Conservation (phyloP, 352 stramenopile genomes). For the Phytopythium vexans region DNA sequence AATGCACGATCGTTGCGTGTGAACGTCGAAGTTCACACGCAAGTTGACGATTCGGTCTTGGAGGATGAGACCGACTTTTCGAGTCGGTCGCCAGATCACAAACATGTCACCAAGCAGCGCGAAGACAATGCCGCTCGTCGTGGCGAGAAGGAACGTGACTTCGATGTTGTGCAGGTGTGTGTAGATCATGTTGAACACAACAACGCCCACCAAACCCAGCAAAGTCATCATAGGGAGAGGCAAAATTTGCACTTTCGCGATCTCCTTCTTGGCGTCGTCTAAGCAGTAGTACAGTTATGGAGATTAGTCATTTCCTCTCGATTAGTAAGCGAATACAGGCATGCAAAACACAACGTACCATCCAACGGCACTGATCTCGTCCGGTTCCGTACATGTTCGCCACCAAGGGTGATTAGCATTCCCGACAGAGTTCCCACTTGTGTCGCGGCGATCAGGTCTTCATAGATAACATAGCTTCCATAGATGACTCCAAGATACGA, state of each 20-base stretch:
- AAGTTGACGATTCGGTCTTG: constrained; percentile 76
- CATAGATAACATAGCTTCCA: constrained; percentile 82
- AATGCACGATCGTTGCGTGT: constrained; percentile 47
- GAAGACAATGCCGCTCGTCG: constrained; percentile 72
- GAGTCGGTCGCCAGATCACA: constrained; percentile 80
- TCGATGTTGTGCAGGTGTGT: constrained; percentile 79
- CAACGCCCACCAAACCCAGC: constrained; percentile 66
- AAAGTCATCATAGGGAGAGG: constrained; percentile 80
- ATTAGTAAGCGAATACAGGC: not conserved
- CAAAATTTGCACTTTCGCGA: constrained; percentile 67
- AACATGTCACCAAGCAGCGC: constrained; percentile 80
- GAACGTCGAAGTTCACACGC: constrained; percentile 52
- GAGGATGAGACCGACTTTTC: constrained; percentile 72
- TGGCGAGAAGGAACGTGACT: constrained; percentile 78
- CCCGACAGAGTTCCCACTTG: constrained; percentile 80
- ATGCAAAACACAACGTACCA: constrained; percentile 20
- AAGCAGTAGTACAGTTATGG: not conserved
- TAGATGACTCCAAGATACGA: constrained; percentile 89
- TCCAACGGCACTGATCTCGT: constrained; percentile 35
- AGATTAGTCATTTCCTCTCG: not conserved
- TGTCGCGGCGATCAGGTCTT: constrained; percentile 72
- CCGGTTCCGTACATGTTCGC: constrained; percentile 68
- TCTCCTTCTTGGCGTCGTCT: constrained; percentile 38
- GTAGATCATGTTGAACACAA: constrained; percentile 89
- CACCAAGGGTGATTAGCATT: constrained; percentile 76